Conservation (phyloP, 1,139 yeast genomes). For the Magnusiomyces fungicola region DNA sequence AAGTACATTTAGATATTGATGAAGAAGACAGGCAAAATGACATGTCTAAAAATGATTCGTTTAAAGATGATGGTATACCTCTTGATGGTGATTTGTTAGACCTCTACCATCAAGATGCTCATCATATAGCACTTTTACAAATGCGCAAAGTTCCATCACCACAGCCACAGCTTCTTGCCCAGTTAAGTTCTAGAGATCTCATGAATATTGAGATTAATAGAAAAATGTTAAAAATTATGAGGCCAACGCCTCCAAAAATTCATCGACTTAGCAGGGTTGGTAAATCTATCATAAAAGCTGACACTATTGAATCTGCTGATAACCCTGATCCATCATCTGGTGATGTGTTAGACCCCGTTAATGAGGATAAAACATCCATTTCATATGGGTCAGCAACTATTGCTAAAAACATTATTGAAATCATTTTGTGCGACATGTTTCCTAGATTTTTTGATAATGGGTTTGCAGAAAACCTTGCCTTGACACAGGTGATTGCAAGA, state of each 20-base stretch:
- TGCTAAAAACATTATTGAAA: background rate
- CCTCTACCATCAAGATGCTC: constrained; percentile 6
- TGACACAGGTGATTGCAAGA: constrained; percentile 10
- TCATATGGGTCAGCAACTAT: no score
- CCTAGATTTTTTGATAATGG: constrained; percentile 9
- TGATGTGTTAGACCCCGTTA: no score
- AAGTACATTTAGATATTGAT: no score
- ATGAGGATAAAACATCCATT: no score
- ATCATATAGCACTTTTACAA: constrained; percentile 5
- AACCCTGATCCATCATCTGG: no score
- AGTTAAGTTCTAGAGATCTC: background rate
- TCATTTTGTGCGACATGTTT: constrained; percentile 1
- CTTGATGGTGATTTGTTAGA: background rate
- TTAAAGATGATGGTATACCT: no score
- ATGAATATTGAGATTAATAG: background rate
- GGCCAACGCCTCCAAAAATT: background rate
- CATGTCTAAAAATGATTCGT: no score
- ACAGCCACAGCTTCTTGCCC: background rate
- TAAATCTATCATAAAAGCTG: no score
- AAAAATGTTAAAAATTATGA: background rate
- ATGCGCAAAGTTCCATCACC: constrained; percentile 4
- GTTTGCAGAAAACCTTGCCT: constrained; percentile 7
- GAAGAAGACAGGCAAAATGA: no score
- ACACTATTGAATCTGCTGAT: no score
- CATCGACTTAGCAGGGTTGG: background rate